Conservation (phyloP, 805 yeast species). For the Lipomyces yamanashiensis region DNA sequence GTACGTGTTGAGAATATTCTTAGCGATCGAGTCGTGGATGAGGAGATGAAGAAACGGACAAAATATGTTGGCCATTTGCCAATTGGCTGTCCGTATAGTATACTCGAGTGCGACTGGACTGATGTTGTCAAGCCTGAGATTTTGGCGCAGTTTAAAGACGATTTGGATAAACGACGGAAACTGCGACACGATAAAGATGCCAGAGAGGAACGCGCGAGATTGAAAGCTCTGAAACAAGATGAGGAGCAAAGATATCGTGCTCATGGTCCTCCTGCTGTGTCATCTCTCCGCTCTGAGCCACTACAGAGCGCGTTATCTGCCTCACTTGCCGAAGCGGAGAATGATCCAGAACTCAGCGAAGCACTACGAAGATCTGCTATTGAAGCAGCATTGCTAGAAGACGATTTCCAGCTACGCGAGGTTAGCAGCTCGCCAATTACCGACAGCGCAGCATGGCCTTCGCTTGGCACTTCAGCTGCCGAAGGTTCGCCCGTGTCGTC, state of each 20-base stretch:
- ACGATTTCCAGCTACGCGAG: slow-evolving; percentile 2
- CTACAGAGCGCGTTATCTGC: background rate
- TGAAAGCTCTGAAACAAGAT: slow-evolving; percentile 64
- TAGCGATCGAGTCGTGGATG: slow-evolving; percentile 66
- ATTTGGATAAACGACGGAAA: slow-evolving; percentile 61
- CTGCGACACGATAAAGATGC: slow-evolving; percentile 54
- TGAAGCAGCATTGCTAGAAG: slow-evolving; percentile 2
- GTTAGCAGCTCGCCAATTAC: slow-evolving; percentile 11
- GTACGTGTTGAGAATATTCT: slow-evolving; percentile 71
- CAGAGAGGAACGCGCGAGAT: slow-evolving; percentile 65
- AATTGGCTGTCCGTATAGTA: slow-evolving; percentile 79
- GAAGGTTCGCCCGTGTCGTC: background rate
- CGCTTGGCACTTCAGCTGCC: slow-evolving; percentile 31
- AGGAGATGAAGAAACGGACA: slow-evolving; percentile 61
- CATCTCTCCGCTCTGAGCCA: background rate
- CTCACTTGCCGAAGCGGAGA: slow-evolving; percentile 8
- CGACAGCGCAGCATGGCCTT: slow-evolving; percentile 40
- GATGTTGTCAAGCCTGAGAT: slow-evolving; percentile 51
- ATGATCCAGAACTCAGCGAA: slow-evolving; percentile 13
- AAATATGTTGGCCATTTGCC: slow-evolving; percentile 86
- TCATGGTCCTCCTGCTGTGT: slow-evolving; percentile 5
- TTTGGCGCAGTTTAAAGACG: slow-evolving; percentile 55
- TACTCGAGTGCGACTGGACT: slow-evolving; percentile 86
- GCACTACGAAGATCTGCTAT: slow-evolving; percentile 17
- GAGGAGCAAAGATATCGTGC: slow-evolving; percentile 43